Percentiles rank a stretch among this genome's conserved stretches.
These are phyloP conservation scores for Coelastrella sp. DNA, from an alignment of 139 green algal species.

Conservation along the genomic window DNA sequence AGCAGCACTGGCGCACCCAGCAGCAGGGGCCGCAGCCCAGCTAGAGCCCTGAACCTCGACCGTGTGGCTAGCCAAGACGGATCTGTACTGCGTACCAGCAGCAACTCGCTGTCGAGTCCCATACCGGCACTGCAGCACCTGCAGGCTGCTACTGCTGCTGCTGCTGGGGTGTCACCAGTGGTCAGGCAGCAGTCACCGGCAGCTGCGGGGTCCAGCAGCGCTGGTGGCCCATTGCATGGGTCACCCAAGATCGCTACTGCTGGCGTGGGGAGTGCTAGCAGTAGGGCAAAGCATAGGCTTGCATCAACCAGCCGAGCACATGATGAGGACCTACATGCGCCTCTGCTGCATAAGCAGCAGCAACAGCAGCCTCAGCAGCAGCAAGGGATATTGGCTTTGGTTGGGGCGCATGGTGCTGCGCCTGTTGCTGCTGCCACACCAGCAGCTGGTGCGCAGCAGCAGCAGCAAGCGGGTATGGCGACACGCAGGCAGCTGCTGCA, in stretches of 20 bases:
- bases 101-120: background rate
- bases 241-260: background rate
- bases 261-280: background rate
- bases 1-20: constrained; percentile 14
- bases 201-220: constrained; percentile 4
- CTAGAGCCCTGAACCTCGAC: background rate
- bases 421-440: background rate
- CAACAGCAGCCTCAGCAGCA: constrained; percentile 29
- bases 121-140: background rate
- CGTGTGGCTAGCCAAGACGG: background rate
- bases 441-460: background rate
- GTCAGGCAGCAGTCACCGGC: background rate
- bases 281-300: constrained; percentile 6
- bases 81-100: background rate
- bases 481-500: constrained; percentile 34
- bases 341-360: background rate
- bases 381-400: constrained; percentile 9
- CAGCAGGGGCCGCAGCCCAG: background rate
- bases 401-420: background rate
- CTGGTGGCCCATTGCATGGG: background rate
- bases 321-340: background rate
- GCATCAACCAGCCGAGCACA: background rate
- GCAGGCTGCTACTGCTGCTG: background rate
- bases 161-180: background rate
- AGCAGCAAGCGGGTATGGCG: background rate